Conservation (phyloP, 108 stramenopile genomes). For the Fistulifera solaris region DNA sequence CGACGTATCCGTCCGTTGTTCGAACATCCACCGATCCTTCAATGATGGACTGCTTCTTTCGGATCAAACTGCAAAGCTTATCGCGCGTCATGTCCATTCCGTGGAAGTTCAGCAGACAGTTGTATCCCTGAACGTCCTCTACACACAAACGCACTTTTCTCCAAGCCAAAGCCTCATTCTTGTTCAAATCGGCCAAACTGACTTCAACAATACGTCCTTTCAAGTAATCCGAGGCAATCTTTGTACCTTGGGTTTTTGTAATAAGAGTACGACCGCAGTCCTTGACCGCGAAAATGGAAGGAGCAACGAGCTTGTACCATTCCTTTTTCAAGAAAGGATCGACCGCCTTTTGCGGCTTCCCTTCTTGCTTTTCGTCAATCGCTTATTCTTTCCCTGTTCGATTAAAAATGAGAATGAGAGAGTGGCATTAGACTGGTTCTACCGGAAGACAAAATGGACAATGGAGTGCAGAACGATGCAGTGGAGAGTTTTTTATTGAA, state of each 20-base stretch:
- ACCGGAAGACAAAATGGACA: no score
- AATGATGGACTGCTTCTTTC: conserved; percentile 98
- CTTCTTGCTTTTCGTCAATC: conserved; percentile 92
- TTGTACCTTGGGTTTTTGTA: conserved; percentile 95
- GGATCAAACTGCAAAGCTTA: conserved; percentile 98
- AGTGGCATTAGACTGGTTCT: no score
- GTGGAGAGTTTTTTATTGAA: no score
- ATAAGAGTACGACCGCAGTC: conserved; percentile 98
- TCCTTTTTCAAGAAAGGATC: conserved; percentile 99
- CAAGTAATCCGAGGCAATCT: conserved; percentile 96
- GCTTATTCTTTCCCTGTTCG: conserved; percentile 96
- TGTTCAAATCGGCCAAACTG: conserved; percentile 94
- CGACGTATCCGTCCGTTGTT: conserved; percentile 97
- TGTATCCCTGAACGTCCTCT: conserved; percentile 99
- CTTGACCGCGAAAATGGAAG: conserved; percentile 91
- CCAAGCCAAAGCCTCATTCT: conserved; percentile 92
- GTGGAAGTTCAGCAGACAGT: conserved; percentile 98
- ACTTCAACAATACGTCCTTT: conserved; percentile 98
- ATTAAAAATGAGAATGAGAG: no score
- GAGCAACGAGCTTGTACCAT: conserved; percentile 99
- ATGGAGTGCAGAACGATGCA: no score
- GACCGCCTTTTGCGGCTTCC: conserved; percentile 86
- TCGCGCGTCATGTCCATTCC: conserved; percentile 99
- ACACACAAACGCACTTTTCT: conserved; percentile 96
- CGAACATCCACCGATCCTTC: conserved; percentile 97